phyloP scores from a whole-genome alignment of 768 basidiomycete species.

The Trametopsis cervina region DNA sequence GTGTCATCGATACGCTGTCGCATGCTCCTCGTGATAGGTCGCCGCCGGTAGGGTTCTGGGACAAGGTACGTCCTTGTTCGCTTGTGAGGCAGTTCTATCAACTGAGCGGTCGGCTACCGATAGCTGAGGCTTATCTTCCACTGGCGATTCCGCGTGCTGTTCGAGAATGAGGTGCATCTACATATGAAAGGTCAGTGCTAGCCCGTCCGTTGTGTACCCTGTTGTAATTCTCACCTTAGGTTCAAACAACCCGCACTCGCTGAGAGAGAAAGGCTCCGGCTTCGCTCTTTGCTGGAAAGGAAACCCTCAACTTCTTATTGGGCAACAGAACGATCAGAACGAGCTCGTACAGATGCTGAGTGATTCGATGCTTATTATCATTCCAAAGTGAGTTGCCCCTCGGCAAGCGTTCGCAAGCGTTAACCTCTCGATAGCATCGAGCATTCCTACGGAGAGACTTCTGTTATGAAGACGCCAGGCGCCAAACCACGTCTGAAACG shows the following conservation, averaged over 20 bases:
- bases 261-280: slow-evolving; percentile 70
- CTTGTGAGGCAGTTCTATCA: neutral
- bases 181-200: slow-evolving; percentile 72
- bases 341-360: slow-evolving; percentile 83
- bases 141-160: slow-evolving; percentile 66
- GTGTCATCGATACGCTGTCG: slow-evolving; percentile 74
- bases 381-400: slow-evolving; percentile 81
- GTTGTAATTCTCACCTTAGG: slow-evolving; percentile 38
- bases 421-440: slow-evolving; percentile 19
- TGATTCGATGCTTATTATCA: slow-evolving; percentile 72
- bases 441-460: slow-evolving; percentile 17
- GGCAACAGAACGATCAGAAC: slow-evolving; percentile 57
- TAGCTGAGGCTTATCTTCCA: slow-evolving; percentile 77
- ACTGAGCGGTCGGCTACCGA: neutral
- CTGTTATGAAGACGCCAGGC: neutral
- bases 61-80: slow-evolving; percentile 53
- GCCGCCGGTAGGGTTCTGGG: slow-evolving; percentile 88
- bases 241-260: slow-evolving; percentile 70
- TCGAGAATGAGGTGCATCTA: slow-evolving; percentile 64
- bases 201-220: no score
- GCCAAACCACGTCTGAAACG: neutral
- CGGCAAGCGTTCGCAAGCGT: no score
- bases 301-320: slow-evolving; percentile 62
- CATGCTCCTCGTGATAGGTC: slow-evolving; percentile 76
- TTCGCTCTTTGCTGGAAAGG: slow-evolving; percentile 85